Base-by-base conservation (phyloP, 2,329 filamentous ascomycete species). In the Teratosphaeria destructans region DNA sequence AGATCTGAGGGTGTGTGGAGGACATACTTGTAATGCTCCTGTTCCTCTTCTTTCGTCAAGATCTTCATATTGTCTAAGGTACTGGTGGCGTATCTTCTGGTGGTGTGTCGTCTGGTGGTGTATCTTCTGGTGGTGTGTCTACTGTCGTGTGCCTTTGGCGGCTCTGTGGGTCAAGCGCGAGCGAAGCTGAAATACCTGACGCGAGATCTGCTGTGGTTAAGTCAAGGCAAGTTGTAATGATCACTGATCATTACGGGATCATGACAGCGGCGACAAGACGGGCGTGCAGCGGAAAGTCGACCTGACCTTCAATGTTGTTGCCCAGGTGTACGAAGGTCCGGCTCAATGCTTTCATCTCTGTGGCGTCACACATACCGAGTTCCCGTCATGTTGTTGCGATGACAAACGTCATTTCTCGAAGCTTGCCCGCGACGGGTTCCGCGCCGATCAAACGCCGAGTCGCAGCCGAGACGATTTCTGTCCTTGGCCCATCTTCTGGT, bases 41-140 rank as follows among this genome's bases (percentile, higher is more conserved):
- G 74, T 78, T 96, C 92, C 78, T 96, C 90, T 83, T 96, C 90
- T 74, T 93, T 90, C 69, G 89, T 95, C 73, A 97, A 82, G 72
- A 97, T 81, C 87, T 96, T 97, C 94, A 97, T 99, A 64, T 55
- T 69, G 35, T 16, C 35, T 39, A 23, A 23, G 23, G 23, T 23
- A 11, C 3, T 39, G 35, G 35, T 39, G 14, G 5, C 12, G 35
- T 16, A 10, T 39, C 12, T 39, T 16, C 35, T 39, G 35, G 35
- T 39, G 35, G 35, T 19, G 19, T 19, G 19, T 19, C 19, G 19
- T 19, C 3, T 39, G 35, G 35, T 37, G 23, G 23, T 23, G 23
- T 23, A 1, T 23, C 23, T 23, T 12, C 34, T 37, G 34, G 34
- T 37, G 34, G 34, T 37, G 23, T 32, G 35, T 39, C 35, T 39